phyloP scores from a whole-genome alignment of 2,329 filamentous ascomycete species.

The Colletotrichum sp. region DNA sequence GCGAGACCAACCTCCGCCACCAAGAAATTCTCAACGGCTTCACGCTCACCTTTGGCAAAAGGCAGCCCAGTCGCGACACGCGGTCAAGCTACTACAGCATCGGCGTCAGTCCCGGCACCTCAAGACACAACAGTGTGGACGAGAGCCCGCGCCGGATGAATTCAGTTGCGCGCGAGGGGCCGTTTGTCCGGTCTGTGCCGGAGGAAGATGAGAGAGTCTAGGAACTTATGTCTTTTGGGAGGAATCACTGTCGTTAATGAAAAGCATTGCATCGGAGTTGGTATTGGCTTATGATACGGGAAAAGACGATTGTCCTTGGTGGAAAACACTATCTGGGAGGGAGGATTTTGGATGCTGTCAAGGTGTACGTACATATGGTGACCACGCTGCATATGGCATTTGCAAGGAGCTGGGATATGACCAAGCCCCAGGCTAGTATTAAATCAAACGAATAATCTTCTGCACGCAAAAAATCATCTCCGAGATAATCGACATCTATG shows the following conservation, averaged over 20 bases:
- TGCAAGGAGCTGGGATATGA: background rate
- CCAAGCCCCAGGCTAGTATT: background rate
- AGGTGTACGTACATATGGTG: background rate
- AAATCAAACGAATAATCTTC: background rate
- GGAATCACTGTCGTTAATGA: background rate
- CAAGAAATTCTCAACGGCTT: constrained; percentile 52
- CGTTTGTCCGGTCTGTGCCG: background rate
- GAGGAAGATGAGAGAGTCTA: constrained; percentile 8
- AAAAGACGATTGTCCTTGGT: background rate
- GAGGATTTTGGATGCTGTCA: background rate
- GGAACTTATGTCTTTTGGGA: background rate
- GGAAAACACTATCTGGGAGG: background rate
- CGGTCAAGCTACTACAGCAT: constrained; percentile 15
- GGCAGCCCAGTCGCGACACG: background rate
- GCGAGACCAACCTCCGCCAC: constrained; percentile 49
- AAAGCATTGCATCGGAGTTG: constrained; percentile 3
- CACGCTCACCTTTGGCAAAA: constrained; percentile 48
- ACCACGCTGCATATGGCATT: background rate
- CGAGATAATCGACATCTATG: background rate
- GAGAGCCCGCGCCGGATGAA: constrained; percentile 17
- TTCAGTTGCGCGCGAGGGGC: background rate
- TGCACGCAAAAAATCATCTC: background rate
- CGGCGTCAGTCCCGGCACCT: constrained; percentile 49
- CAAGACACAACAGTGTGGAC: constrained; percentile 40
- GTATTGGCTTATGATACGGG: background rate